Base-by-base conservation (phyloP, 2,329 filamentous ascomycete species). In the Ophidiomyces ophidiicola region DNA sequence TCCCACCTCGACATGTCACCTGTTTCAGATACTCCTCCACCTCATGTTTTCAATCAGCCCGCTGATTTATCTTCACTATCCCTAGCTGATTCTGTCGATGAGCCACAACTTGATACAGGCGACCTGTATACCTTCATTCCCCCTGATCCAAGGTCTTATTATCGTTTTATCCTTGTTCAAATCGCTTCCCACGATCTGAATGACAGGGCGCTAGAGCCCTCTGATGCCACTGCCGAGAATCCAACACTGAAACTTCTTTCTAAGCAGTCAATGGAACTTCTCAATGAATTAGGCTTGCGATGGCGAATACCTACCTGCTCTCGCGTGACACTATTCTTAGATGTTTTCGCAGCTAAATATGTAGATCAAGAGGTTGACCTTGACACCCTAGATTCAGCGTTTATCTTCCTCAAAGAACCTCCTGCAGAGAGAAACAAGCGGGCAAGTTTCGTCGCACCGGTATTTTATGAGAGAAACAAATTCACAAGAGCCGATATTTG, bases 271-370 rank as follows among this genome's bases (percentile, higher is more conserved):
- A 72, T 76, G 34, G 86, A 94, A 41, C 66, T 98, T 32, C 62
- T 98, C 46, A 82, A 80, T 44, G 88, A 96, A 58, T 71, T 94
- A 42, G 83, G 80, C 43, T 67, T 85, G 46, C 77, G 87, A 52
- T 98, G 90, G 90, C 79, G 90, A 35, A 72, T 98, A 45, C 86
- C 88, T 2, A 78, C 80, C 47, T 85, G 79, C 53, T 84, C 85
- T 3, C 75, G 86, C 31, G 70, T 85, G 36, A 76, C 93, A 4
- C 63, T 88, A 4, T 79, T 94, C 51, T 64, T 96, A 24, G 90
- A 96, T 62, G 82, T 92, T 41, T 73, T 85, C 5, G 73, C 80
- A 15, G 80, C 86, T 51, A 90, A 90, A 57, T 96, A 86, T 54
- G 66, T 85, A 32, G 81, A 93, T 48, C 78, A 83, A 48, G 82